Evolutionary conservation across 2,329 filamentous ascomycete species (phyloP).

Genomic region (Ploettnerulaceae sp.): DNA sequence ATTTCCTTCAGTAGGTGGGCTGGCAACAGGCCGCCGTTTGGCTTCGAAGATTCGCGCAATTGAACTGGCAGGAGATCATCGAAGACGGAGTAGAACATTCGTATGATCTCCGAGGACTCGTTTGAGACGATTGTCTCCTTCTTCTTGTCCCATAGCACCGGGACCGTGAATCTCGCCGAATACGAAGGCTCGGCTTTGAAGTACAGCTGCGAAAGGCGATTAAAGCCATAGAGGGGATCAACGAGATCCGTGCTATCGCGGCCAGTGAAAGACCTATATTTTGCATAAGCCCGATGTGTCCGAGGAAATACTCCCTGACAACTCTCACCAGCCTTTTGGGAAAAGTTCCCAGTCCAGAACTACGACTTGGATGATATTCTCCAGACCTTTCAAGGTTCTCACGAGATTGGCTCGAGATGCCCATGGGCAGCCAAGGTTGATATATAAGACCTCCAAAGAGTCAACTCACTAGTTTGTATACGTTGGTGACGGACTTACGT

Average conservation of each 20-base stretch:
- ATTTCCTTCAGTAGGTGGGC: slow-evolving; percentile 55
- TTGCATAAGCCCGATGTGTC: slow-evolving; percentile 56
- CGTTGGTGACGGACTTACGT: too few relatives aligned
- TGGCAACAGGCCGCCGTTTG: slow-evolving; percentile 63
- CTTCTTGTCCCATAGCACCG: slow-evolving; percentile 60
- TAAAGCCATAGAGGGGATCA: too few relatives aligned
- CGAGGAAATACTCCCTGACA: slow-evolving; percentile 64
- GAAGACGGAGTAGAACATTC: slow-evolving; percentile 64
- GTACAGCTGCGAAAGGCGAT: too few relatives aligned
- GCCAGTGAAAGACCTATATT: too few relatives aligned
- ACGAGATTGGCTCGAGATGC: slow-evolving; percentile 80
- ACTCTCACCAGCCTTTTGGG: slow-evolving; percentile 64
- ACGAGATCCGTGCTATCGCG: too few relatives aligned
- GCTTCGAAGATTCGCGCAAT: too few relatives aligned
- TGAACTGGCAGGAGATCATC: slow-evolving; percentile 36
- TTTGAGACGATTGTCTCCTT: slow-evolving; percentile 69
- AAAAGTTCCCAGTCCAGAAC: slow-evolving; percentile 49
- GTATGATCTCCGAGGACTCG: slow-evolving; percentile 74
- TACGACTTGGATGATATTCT: slow-evolving; percentile 62
- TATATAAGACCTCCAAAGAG: background rate
- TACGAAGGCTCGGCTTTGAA: slow-evolving; percentile 61
- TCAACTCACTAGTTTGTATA: slow-evolving; percentile 68
- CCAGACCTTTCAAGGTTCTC: slow-evolving; percentile 82
- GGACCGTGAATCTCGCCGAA: slow-evolving; percentile 61
- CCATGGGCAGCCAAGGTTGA: slow-evolving; percentile 44